phyloP scores from a whole-genome alignment of 371 early-diverging fungal species.

The Lichtheimia corymbifera region DNA sequence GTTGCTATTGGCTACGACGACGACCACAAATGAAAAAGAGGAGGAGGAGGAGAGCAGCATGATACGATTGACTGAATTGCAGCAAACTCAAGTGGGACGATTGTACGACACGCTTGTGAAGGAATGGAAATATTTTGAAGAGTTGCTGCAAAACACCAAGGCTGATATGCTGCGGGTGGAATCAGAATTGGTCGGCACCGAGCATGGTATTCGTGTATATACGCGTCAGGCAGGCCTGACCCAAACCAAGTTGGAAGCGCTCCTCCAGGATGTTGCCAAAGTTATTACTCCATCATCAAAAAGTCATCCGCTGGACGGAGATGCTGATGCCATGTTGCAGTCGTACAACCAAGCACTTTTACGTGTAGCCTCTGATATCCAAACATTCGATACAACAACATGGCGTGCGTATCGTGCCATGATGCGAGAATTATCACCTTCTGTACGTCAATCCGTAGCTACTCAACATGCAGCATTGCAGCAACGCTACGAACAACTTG shows the following conservation, averaged over 20 bases:
- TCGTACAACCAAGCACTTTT: conserved; percentile 6
- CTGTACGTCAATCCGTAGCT: conserved; percentile 13
- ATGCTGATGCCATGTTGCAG: conserved; percentile 9
- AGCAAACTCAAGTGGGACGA: conserved; percentile 31
- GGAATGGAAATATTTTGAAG: conserved; percentile 43
- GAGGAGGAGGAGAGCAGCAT: conserved; percentile 16
- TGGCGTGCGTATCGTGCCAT: conserved; percentile 30
- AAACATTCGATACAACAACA: conserved; percentile 20
- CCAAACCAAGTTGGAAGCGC: neutral
- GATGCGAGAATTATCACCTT: conserved; percentile 13
- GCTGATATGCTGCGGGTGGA: conserved; percentile 36
- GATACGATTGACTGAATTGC: conserved; percentile 43
- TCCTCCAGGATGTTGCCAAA: neutral
- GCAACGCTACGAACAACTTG: conserved; percentile 9
- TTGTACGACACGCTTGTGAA: conserved; percentile 33
- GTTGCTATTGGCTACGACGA: conserved; percentile 25
- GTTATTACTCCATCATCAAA: conserved; percentile 3
- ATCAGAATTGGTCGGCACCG: conserved; percentile 29
- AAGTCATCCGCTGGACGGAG: conserved; percentile 34
- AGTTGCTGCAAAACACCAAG: conserved; percentile 35
- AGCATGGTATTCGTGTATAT: conserved; percentile 29
- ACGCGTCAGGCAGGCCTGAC: conserved; percentile 16
- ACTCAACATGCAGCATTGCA: conserved; percentile 13
- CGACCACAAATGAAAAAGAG: conserved; percentile 29
- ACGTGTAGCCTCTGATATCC: conserved; percentile 1